Conservation (phyloP, 768 basidiomycete genomes). For the Dioszegia aurantiaca region DNA sequence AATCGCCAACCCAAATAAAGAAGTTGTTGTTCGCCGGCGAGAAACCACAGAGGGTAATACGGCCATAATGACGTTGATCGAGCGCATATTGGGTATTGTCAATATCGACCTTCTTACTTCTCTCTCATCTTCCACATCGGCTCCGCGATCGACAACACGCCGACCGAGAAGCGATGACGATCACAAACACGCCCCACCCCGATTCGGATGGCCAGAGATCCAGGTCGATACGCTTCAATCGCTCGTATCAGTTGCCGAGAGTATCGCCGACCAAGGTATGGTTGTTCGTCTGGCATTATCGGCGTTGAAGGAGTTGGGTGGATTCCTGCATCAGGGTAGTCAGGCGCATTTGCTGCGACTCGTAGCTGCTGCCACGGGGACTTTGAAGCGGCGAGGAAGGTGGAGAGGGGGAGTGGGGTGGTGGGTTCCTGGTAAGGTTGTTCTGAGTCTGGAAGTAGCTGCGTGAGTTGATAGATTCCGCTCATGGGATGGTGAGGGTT, state of each 20-base stretch:
- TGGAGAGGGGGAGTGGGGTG: constrained; percentile 61
- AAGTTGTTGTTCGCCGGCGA: constrained; percentile 66
- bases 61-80: constrained; percentile 72
- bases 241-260: constrained; percentile 84
- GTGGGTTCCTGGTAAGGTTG: constrained; percentile 74
- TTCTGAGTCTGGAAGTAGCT: constrained; percentile 72
- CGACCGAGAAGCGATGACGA: too few relatives aligned
- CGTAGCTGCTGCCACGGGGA: constrained; percentile 67
- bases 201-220: constrained; percentile 88
- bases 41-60: constrained; percentile 77
- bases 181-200: constrained; percentile 10
- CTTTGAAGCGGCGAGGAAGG: constrained; percentile 70
- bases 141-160: too few relatives aligned
- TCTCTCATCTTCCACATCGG: neutral
- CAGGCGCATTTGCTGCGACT: constrained; percentile 76
- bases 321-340: constrained; percentile 68
- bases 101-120: constrained; percentile 67
- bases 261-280: constrained; percentile 79
- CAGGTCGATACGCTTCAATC: constrained; percentile 92
- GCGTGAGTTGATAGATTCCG: constrained; percentile 59
- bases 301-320: constrained; percentile 69
- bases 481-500: too few relatives aligned
- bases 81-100: constrained; percentile 70
- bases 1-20: constrained; percentile 16
- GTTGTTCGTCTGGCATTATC: constrained; percentile 89